These are phyloP conservation scores for Paraphysoderma sedebokerense DNA, from an alignment of 371 early-diverging fungal species.

Conservation along the genomic window DNA sequence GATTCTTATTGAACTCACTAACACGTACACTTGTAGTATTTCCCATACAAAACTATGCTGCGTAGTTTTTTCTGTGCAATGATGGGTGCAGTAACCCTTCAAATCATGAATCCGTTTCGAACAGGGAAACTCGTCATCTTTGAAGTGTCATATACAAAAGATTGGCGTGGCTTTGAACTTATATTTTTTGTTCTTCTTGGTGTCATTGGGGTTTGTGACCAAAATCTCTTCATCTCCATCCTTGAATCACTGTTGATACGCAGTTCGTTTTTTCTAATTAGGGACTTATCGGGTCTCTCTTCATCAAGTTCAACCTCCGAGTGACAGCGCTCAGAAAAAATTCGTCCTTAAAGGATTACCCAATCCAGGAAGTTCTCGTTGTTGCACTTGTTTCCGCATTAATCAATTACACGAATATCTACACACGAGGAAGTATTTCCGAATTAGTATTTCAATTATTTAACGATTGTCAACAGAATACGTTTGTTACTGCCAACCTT, in stretches of 20 bases:
- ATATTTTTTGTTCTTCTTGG: slow-evolving; percentile 72
- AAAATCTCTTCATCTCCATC: too few relatives aligned
- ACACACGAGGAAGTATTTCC: slow-evolving; percentile 48
- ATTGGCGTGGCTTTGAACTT: slow-evolving; percentile 78
- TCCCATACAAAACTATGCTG: slow-evolving; percentile 88
- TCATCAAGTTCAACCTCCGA: slow-evolving; percentile 57
- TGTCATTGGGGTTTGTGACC: slow-evolving; percentile 48
- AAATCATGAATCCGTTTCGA: slow-evolving; percentile 79
- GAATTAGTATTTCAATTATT: slow-evolving; percentile 51
- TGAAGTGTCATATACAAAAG: slow-evolving; percentile 63
- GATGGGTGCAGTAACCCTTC: slow-evolving; percentile 75
- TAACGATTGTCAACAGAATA: too few relatives aligned
- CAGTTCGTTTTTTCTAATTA: slow-evolving; percentile 7
- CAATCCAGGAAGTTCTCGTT: slow-evolving; percentile 50
- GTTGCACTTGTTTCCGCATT: slow-evolving; percentile 55
- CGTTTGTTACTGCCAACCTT: too few relatives aligned
- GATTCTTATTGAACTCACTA: background rate
- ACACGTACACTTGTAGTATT: slow-evolving; percentile 24
- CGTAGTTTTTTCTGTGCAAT: slow-evolving; percentile 83
- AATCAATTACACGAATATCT: slow-evolving; percentile 59
- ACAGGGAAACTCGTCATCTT: slow-evolving; percentile 88
- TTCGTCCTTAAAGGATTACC: slow-evolving; percentile 34
- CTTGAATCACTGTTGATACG: too few relatives aligned
- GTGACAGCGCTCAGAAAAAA: slow-evolving; percentile 48
- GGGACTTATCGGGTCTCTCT: slow-evolving; percentile 79